Percentiles rank a stretch among this genome's conserved stretches.
Conservation (phyloP, 2,329 filamentous ascomycete genomes). For the Calonectria montana region DNA sequence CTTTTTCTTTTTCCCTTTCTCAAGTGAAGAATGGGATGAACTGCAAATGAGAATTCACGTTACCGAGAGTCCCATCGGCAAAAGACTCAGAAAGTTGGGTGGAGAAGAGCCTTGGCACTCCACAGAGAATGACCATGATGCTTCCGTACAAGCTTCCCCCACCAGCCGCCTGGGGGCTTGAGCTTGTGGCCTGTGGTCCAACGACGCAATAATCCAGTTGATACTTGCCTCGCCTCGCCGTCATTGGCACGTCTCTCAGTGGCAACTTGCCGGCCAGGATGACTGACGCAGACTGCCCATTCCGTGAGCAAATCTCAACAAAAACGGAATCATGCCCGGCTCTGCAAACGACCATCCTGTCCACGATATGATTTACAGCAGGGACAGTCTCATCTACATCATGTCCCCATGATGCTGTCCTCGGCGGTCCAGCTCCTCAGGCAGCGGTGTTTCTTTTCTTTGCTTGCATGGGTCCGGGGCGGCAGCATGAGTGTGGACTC, state of each 20-base stretch:
- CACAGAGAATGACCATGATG: slow-evolving; percentile 10
- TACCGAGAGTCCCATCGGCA: slow-evolving; percentile 11
- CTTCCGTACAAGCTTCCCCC: slow-evolving; percentile 18
- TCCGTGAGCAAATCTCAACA: not conserved
- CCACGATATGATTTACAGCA: not conserved
- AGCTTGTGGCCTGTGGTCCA: slow-evolving; percentile 7
- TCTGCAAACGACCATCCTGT: not conserved
- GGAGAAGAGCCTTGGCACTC: slow-evolving; percentile 15
- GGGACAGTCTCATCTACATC: not conserved
- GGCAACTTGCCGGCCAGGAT: not conserved
- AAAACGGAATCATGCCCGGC: not conserved
- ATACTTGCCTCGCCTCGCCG: not conserved
- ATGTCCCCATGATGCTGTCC: not conserved
- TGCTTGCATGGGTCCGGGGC: slow-evolving; percentile 17
- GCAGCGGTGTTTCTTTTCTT: slow-evolving; percentile 13
- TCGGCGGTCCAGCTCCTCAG: slow-evolving; percentile 4
- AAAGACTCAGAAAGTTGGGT: not conserved
- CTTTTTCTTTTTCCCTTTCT: not conserved
- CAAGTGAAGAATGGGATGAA: not conserved
- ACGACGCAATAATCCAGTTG: not conserved
- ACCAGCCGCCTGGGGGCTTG: slow-evolving; percentile 16
- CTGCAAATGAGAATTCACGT: not conserved
- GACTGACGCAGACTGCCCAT: not conserved
- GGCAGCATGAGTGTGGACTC: slow-evolving; percentile 13
- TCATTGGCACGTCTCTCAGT: not conserved